Evolutionary conservation across 305 asterid genomes (phyloP), one percentile per base, ranked within the genome.

Genomic region (Fraxinus sp.): DNA sequence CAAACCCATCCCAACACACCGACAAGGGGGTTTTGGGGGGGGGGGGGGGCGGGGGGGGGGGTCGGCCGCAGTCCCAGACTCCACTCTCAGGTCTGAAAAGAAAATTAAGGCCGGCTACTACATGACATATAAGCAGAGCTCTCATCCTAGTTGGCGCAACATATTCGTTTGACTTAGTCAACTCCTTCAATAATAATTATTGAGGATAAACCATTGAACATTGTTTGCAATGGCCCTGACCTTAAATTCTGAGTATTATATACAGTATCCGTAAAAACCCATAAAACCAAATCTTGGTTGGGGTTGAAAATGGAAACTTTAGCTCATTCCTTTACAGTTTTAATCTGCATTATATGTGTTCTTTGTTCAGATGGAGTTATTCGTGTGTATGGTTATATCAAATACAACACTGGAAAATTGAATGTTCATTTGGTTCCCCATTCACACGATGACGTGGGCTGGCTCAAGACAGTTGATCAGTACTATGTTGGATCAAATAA

Each of bases 351-450:
- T 85, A 78, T 79, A 30, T 86, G 30, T 44, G 74, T 76, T 55
- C 26, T 89, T 77, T 79, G 83, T 80, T 86, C 83, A 18, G 66
- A 78, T 84, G 90, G 88, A 26, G 78, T 66, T 82, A 80, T 77
- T 77, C 86, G 90, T 7, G 89, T 82, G 71, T 85, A 81, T 35
- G 93, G 90, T 52, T 86, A 88, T 83, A 66, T 57, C 8, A 87
- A 85, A 37, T 94, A 91, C 80, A 80, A 89, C 6, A 94, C 97
- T 86, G 90, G 89, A 35, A 94, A 92, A 86, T 77, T 94, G 93
- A 94, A 94, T 83, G 98, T 94, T 66, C 97, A 94, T 81, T 89
- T 94, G 89, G 98, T 93, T 85, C 87, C 98, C 80, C 98, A 94
- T 82, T 83, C 97, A 5, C 98, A 94, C 59, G 97, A 94, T 82